phyloP scores from a whole-genome alignment of 306 rosid species.

The Geum urbanum region DNA sequence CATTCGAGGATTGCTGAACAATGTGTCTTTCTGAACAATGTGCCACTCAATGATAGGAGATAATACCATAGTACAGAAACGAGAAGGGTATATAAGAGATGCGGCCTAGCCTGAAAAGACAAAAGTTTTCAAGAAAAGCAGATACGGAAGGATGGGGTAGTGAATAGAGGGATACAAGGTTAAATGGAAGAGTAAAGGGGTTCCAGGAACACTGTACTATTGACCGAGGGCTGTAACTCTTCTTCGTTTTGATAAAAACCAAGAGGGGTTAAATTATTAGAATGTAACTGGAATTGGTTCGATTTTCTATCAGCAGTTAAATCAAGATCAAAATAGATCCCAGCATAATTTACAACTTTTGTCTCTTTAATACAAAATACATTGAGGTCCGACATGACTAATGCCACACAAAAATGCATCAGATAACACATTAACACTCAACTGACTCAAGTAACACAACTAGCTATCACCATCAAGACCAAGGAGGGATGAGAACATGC shows the following conservation, averaged over 20 bases:
- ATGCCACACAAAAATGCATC: too few species aligned
- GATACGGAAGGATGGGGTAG: background rate
- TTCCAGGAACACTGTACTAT: background rate
- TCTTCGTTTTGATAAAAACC: background rate
- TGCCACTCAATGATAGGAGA: background rate
- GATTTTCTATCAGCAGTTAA: background rate
- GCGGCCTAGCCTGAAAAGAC: background rate
- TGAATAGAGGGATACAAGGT: background rate
- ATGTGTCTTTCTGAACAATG: slow-evolving; percentile 9
- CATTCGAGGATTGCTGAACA: slow-evolving; percentile 9
- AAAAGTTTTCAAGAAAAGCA: background rate
- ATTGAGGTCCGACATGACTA: background rate
- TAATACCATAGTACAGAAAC: background rate
- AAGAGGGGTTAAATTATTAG: background rate
- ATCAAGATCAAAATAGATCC: background rate
- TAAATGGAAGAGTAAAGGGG: background rate
- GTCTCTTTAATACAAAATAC: background rate
- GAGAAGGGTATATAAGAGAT: background rate
- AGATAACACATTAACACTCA: too few species aligned
- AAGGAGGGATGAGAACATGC: too few species aligned
- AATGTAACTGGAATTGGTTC: background rate
- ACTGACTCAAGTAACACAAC: too few species aligned
- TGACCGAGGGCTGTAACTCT: background rate
- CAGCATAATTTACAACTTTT: background rate
- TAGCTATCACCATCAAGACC: too few species aligned